Base-by-base conservation (phyloP, 768 basidiomycete genomes). In the Xerocomellus chrysenteron region DNA sequence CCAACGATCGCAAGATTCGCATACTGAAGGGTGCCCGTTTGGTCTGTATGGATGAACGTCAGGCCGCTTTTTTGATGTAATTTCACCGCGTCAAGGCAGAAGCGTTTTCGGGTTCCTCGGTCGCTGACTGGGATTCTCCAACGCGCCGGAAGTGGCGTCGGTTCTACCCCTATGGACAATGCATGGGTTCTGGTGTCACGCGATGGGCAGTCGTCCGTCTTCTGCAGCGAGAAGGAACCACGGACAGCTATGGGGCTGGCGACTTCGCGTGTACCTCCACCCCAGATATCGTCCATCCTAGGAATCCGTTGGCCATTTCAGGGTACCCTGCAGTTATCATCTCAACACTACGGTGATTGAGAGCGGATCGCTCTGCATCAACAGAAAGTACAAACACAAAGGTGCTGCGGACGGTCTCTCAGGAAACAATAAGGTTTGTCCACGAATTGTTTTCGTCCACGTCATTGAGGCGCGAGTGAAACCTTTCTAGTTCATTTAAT, bases 21-120 rank as follows among this genome's bases (percentile, higher is more conserved):
- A 54, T 80, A 21, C 65, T 85, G 50, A 77, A 75, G 62, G 78
- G 78, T 16, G 76, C 79, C n/a, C 74, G 66, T 57, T 73, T 85
- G 26, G 76, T 74, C 19, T 69, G 83, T 26, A 53, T 83, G 50
- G 80, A 84, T 52, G 78, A 80, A 43, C 61, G 70, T 46, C 78
- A 68, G 57, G 78, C 78, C n/a, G 67, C 51, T 10, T 65, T 84
- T 32, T 51, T 80, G 65, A 64, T 82, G 44, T 76, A 65, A 71
- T 57, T 47, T 40, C 32, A 28, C 33, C 40, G 19, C 60, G 54
- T 64, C 56, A 56, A 54, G 56, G 56, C 43, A 37, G 64, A 64
- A 57, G 55, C 58, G 5, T 53, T 59, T 51, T 59, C 37, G 40
- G 40, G 40, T 55, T 52, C 56, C 45, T 46, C 10, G 44, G 42